These are phyloP conservation scores for Phytophthora niederhauseri DNA, from an alignment of 352 stramenopile genomes.

Conservation along the genomic window DNA sequence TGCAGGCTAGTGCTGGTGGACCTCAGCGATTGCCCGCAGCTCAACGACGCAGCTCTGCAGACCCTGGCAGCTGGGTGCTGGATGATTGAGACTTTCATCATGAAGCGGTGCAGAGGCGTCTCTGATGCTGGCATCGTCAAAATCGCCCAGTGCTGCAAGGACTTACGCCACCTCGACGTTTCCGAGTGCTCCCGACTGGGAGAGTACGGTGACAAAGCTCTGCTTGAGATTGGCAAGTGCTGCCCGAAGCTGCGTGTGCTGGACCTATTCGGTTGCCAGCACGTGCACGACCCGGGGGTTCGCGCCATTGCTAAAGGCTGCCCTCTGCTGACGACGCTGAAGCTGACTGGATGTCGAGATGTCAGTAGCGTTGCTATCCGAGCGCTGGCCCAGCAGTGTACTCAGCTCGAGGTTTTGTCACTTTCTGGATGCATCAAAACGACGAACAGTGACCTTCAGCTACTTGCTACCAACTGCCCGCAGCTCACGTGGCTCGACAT, in stretches of 20 bases:
- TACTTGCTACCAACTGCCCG: conserved; percentile 56
- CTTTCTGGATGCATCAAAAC: conserved; percentile 85
- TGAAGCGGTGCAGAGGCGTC: conserved; percentile 80
- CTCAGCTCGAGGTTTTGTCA: conserved; percentile 74
- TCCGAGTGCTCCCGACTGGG: conserved; percentile 86
- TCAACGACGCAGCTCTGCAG: conserved; percentile 86
- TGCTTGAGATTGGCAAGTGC: conserved; percentile 88
- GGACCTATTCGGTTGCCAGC: conserved; percentile 89
- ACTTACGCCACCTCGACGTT: conserved; percentile 83
- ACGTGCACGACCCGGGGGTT: conserved; percentile 85
- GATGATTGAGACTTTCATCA: conserved; percentile 82
- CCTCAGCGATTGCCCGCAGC: conserved; percentile 83
- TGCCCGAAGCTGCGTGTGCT: conserved; percentile 79
- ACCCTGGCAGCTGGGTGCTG: conserved; percentile 89
- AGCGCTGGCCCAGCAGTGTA: conserved; percentile 76
- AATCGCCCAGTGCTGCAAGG: conserved; percentile 87
- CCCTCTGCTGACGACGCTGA: conserved; percentile 81
- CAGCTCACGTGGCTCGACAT: conserved; percentile 85
- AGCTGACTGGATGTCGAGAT: conserved; percentile 85
- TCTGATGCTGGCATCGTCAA: conserved; percentile 89
- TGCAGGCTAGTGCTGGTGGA: conserved; percentile 85
- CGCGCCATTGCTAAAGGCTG: conserved; percentile 86
- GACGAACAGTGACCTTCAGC: conserved; percentile 71
- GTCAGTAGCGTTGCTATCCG: conserved; percentile 80
- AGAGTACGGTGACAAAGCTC: conserved; percentile 93